A percentile compares a stretch with the other conserved stretches of the same genome.
Conservation (phyloP, 345 rosid genomes). For the Populus nigra region DNA sequence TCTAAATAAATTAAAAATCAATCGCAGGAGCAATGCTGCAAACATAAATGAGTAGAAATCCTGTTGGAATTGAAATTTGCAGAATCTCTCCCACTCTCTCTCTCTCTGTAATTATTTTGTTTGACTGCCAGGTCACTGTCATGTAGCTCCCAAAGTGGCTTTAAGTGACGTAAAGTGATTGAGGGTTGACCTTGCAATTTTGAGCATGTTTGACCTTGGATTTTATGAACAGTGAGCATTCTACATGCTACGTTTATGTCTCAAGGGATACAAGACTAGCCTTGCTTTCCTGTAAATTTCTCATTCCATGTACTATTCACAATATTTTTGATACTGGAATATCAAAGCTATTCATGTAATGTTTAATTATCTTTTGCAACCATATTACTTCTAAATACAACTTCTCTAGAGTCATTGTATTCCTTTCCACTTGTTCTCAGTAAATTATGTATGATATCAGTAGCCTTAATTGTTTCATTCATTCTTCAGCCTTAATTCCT, state of each 20-base stretch:
- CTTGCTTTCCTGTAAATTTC: not conserved
- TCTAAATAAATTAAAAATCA: not conserved
- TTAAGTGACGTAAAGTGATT: no score
- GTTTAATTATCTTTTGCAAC: not conserved
- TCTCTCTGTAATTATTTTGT: no score
- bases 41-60: not conserved
- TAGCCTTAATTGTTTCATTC: not conserved
- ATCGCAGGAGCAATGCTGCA: not conserved
- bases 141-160: no score
- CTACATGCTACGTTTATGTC: no score
- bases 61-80: not conserved
- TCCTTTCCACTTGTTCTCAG: not conserved
- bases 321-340: not conserved
- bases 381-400: not conserved
- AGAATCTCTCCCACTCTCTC: not conserved
- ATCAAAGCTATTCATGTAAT: not conserved
- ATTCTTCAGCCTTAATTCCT: not conserved
- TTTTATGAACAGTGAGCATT: no score
- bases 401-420: not conserved
- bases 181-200: not conserved
- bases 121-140: no score
- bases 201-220: not conserved
- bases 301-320: not conserved
- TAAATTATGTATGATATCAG: not conserved
- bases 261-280: not conserved